Conservation (phyloP, 2,329 filamentous ascomycete genomes). For the Penicillium sp. region DNA sequence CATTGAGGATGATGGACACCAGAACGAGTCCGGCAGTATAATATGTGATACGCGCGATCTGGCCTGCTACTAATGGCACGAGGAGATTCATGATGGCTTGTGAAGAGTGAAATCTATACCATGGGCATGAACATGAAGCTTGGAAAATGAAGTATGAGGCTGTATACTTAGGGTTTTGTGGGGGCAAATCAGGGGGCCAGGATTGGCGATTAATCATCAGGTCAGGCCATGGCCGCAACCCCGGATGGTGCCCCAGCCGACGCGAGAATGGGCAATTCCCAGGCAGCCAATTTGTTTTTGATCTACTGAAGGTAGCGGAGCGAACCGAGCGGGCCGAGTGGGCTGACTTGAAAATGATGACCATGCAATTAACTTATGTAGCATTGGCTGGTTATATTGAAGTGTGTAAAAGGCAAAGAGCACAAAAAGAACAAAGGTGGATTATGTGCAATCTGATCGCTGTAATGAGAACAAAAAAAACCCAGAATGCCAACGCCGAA, state of each 20-base stretch:
- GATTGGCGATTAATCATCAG: conserved; percentile 21
- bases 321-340: neutral
- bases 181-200: conserved; percentile 20
- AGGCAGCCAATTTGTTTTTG: conserved; percentile 2
- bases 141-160: neutral
- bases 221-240: conserved; percentile 7
- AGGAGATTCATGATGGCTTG: conserved; percentile 16
- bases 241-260: conserved; percentile 3
- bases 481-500: conserved; percentile 13
- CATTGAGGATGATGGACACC: conserved; percentile 68
- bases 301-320: neutral
- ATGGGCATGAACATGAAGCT: neutral
- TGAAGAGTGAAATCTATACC: neutral
- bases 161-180: conserved; percentile 6
- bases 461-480: conserved; percentile 4
- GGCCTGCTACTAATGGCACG: conserved; percentile 12
- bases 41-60: conserved; percentile 15
- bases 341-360: neutral
- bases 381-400: conserved; percentile 8
- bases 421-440: neutral
- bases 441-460: conserved; percentile 6
- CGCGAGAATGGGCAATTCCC: neutral
- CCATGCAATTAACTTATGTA: neutral
- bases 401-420: neutral
- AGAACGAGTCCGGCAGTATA: conserved; percentile 45